phyloP scores from a whole-genome alignment of 495 filamentous ascomycete genomes.

The Jackrogersella minutella region DNA sequence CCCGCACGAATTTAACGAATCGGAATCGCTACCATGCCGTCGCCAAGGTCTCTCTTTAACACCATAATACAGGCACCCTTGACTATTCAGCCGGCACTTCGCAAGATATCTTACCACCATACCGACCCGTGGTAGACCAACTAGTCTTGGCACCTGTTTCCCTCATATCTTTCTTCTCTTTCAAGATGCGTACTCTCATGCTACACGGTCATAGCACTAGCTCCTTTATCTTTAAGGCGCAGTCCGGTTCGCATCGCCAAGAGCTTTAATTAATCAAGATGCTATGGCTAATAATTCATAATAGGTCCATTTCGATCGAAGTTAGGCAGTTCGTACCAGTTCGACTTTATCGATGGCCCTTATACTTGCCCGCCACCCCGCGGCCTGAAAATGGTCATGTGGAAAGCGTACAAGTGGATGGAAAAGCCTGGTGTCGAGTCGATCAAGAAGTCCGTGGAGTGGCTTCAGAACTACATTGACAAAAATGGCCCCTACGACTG shows the following conservation, averaged over 20 bases:
- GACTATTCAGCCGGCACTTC: neutral
- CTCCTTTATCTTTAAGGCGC: slow-evolving; percentile 7
- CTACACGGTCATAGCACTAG: slow-evolving; percentile 8
- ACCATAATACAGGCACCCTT: neutral
- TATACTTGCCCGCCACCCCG: slow-evolving; percentile 7
- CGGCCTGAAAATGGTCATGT: slow-evolving; percentile 11
- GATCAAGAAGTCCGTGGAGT: neutral
- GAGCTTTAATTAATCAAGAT: neutral
- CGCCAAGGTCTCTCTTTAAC: neutral
- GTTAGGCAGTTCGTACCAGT: slow-evolving; percentile 1
- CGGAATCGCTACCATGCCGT: slow-evolving; percentile 2
- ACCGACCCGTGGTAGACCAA: neutral
- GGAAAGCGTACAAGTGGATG: slow-evolving; percentile 10
- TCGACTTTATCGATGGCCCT: neutral
- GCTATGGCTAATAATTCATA: neutral
- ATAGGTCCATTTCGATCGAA: slow-evolving; percentile 3
- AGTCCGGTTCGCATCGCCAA: neutral
- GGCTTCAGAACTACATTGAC: slow-evolving; percentile 3
- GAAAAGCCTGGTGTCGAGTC: slow-evolving; percentile 2
- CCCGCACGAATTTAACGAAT: slow-evolving; percentile 8
- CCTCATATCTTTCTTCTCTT: slow-evolving; percentile 2
- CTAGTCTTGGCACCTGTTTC: slow-evolving; percentile 3
- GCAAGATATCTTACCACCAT: slow-evolving; percentile 2
- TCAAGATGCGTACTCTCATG: slow-evolving; percentile 9
- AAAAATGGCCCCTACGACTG: slow-evolving; percentile 1